Base-by-base conservation (phyloP, 23 red algal species). In the Cyanidium caldarium region DNA sequence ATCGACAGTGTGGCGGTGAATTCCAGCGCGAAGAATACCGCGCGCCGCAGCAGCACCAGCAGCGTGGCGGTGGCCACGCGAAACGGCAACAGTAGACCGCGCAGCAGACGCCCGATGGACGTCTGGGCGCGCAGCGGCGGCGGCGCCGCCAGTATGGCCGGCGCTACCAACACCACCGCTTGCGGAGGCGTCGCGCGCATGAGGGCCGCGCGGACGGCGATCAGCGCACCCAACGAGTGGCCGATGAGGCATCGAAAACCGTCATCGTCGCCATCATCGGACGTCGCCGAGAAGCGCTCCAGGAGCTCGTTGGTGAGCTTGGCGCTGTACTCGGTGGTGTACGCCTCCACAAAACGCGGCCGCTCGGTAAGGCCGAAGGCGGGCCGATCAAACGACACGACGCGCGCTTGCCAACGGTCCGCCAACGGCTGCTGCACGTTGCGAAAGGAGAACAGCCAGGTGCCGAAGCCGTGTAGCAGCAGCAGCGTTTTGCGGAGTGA, bases 301-400 rank as follows among this genome's bases (percentile, higher is more conserved):
- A n/a, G n/a, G n/a, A n/a, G n/a, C n/a, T n/a, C n/a, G n/a, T n/a
- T n/a, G n/a, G n/a, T n/a, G n/a, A n/a, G n/a, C n/a, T n/a, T n/a
- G n/a, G n/a, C n/a, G n/a, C n/a, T n/a, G n/a, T n/a, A n/a, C n/a
- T n/a, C n/a, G n/a, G n/a, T n/a, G n/a, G n/a, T n/a, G n/a, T n/a
- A n/a, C n/a, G n/a, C n/a, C n/a, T n/a, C n/a, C n/a, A n/a, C n/a
- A n/a, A n/a, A n/a, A n/a, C n/a, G n/a, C n/a, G 82, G 75, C 14
- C 82, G 82, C 21, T 67, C 45, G 13, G 82, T 86, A 35, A 86
- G 72, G 38, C 82, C 82, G 43, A 86, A 86, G 25, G 65, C 82
- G 15, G 75, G 74, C 25, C 51, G 38, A 61, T 86, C 82, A 39
- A 70, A 79, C 2, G 82, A 38, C 23, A 74, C 5, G 10, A 73